Conservation (phyloP, 768 basidiomycete genomes). For the Phanerochaete carnosa region DNA sequence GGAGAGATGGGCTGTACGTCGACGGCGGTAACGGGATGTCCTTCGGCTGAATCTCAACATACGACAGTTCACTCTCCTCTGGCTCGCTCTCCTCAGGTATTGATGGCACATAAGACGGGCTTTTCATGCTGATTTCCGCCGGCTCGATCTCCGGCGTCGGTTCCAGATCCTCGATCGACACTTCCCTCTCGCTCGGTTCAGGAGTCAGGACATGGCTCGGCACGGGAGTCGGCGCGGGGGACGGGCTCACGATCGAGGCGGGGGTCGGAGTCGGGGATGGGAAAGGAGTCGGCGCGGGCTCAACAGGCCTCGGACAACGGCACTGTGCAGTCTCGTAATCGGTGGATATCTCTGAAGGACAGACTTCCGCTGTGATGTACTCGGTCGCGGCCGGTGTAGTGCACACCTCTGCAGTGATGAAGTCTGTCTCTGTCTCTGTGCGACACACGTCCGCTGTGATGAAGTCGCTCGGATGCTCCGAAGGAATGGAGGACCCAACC, state of each 20-base stretch:
- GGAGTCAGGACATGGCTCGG: constrained; percentile 4
- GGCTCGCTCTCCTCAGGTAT: constrained; percentile 25
- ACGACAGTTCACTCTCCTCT: constrained; percentile 9
- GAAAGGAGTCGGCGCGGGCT: neutral
- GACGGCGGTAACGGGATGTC: constrained; percentile 43
- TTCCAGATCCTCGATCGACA: constrained; percentile 9
- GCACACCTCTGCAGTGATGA: constrained; percentile 39
- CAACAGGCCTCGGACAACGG: constrained; percentile 18
- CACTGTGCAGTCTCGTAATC: constrained; percentile 48
- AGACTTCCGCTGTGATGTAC: constrained; percentile 50
- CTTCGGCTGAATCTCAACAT: constrained; percentile 22
- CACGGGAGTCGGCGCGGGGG: neutral
- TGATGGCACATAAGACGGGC: constrained; percentile 28
- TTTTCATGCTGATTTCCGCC: constrained; percentile 18
- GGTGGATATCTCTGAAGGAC: constrained; percentile 39
- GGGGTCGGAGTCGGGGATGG: neutral
- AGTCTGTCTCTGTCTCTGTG: constrained; percentile 38
- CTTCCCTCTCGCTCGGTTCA: constrained; percentile 12
- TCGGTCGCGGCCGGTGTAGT: constrained; percentile 37
- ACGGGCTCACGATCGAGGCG: neutral
- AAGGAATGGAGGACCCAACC: constrained; percentile 27
- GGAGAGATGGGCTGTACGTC: constrained; percentile 14
- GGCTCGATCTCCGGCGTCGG: constrained; percentile 13
- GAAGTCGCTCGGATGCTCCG: constrained; percentile 21
- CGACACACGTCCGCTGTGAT: constrained; percentile 26